A percentile compares a stretch with the other conserved stretches of the same genome.
Evolutionary conservation across 768 basidiomycete genomes (phyloP).

Genomic region (Suillus americanus): DNA sequence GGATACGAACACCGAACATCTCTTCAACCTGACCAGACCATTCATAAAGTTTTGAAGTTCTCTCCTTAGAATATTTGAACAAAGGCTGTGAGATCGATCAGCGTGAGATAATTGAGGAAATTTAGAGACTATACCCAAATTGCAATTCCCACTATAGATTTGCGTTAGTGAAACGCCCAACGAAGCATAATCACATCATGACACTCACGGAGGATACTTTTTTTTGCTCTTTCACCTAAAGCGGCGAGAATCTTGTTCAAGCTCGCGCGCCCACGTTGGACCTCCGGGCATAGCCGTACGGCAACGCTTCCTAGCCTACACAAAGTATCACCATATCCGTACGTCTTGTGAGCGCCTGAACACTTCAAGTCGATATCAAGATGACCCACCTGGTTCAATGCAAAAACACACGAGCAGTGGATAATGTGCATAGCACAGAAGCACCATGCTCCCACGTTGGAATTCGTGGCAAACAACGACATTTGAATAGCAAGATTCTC

Average conservation of each 20-base stretch:
- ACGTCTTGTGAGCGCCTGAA: not conserved
- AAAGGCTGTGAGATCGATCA: slow-evolving; percentile 48
- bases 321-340: slow-evolving; percentile 1
- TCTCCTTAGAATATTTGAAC: slow-evolving; percentile 60
- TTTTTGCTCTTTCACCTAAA: slow-evolving; percentile 41
- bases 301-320: slow-evolving; percentile 34
- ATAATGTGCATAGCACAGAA: slow-evolving; percentile 74
- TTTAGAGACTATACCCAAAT: slow-evolving; percentile 53
- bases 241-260: slow-evolving; percentile 39
- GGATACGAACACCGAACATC: slow-evolving; percentile 60
- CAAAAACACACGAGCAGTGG: slow-evolving; percentile 67
- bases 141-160: slow-evolving; percentile 53
- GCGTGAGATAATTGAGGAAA: slow-evolving; percentile 30
- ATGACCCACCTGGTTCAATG: slow-evolving; percentile 58
- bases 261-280: slow-evolving; percentile 35
- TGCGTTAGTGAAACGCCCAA: not conserved
- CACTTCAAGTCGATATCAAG: not conserved
- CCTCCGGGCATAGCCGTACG: slow-evolving; percentile 24
- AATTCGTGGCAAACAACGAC: slow-evolving; percentile 77
- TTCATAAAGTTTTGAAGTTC: slow-evolving; percentile 51
- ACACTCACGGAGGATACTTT: slow-evolving; percentile 46
- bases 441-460: slow-evolving; percentile 80
- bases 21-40: slow-evolving; percentile 69
- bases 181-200: slow-evolving; percentile 37
- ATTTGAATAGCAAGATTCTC: slow-evolving; percentile 67